A percentile compares a stretch with the other conserved stretches of the same genome.
Conservation (phyloP, 2,329 filamentous ascomycete species). For the Ploettnerulaceae sp. region DNA sequence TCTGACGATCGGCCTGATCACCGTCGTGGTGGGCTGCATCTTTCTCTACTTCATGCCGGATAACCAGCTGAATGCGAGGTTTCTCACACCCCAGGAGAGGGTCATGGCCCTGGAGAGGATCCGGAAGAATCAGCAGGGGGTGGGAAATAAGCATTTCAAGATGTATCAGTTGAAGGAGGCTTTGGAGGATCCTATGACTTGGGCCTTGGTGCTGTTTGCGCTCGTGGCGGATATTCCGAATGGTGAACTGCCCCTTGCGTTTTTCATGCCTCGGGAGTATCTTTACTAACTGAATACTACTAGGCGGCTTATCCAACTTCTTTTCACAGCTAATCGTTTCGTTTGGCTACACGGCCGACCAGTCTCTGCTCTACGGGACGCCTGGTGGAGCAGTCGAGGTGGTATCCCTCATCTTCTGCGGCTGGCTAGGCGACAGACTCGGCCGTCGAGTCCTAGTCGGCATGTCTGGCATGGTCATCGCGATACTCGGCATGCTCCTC, state of each 20-base stretch:
- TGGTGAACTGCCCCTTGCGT: conserved; percentile 27
- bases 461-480: conserved; percentile 35
- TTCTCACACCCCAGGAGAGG: conserved; percentile 41
- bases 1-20: conserved; percentile 43
- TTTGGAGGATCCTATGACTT: conserved; percentile 31
- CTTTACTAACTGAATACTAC: conserved; percentile 7
- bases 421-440: conserved; percentile 29
- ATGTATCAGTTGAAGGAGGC: conserved; percentile 48
- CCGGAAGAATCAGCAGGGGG: conserved; percentile 53
- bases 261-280: too few species aligned
- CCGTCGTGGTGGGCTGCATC: conserved; percentile 37
- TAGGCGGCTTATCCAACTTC: conserved; percentile 52
- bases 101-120: conserved; percentile 43
- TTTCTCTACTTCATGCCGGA: conserved; percentile 43
- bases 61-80: conserved; percentile 41
- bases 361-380: conserved; percentile 31
- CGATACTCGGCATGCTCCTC: conserved; percentile 33
- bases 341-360: conserved; percentile 32
- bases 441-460: conserved; percentile 31
- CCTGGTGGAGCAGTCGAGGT: conserved; percentile 31
- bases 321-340: conserved; percentile 54
- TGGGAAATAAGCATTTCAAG: conserved; percentile 50
- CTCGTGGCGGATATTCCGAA: conserved; percentile 33
- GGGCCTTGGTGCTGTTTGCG: conserved; percentile 42
- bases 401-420: conserved; percentile 25